These are phyloP conservation scores for Jamesozyma piceae DNA, from an alignment of 805 yeast species.

Conservation along the genomic window DNA sequence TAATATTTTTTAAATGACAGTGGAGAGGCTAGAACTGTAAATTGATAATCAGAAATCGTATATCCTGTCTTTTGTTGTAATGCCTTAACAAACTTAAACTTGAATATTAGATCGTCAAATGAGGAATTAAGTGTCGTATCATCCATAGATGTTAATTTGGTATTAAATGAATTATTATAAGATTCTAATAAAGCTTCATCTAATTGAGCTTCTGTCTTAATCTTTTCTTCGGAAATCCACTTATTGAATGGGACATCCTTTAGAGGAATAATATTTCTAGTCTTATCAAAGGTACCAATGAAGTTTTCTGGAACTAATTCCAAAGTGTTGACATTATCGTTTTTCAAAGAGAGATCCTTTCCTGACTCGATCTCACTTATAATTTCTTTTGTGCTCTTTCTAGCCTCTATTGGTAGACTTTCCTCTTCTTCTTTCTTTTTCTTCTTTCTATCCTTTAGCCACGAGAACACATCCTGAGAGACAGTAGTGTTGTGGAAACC, in stretches of 20 bases:
- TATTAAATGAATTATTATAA: constrained; percentile 5
- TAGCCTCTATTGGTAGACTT: not conserved
- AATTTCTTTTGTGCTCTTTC: constrained; percentile 23
- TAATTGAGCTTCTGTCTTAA: constrained; percentile 20
- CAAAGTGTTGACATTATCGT: constrained; percentile 6
- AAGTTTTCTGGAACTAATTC: constrained; percentile 25
- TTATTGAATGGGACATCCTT: constrained; percentile 24
- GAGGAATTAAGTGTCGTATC: constrained; percentile 14
- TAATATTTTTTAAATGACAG: constrained; percentile 23
- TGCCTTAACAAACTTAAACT: constrained; percentile 30
- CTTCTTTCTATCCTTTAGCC: constrained; percentile 32
- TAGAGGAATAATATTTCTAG: constrained; percentile 6
- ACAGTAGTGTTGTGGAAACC: constrained; percentile 1
- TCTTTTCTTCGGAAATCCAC: constrained; percentile 29
- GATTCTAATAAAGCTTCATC: constrained; percentile 17
- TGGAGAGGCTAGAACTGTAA: constrained; percentile 29
- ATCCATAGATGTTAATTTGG: constrained; percentile 4
- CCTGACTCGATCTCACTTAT: constrained; percentile 32
- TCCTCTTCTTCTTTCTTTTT: constrained; percentile 5
- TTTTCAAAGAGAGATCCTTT: constrained; percentile 16
- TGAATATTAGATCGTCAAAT: constrained; percentile 25
- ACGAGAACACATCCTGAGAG: constrained; percentile 29
- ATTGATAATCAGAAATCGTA: constrained; percentile 31
- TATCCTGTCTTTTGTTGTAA: constrained; percentile 33
- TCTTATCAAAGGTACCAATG: constrained; percentile 17